phyloP scores from a whole-genome alignment of 768 basidiomycete species.

The Cytidiella melzeri region DNA sequence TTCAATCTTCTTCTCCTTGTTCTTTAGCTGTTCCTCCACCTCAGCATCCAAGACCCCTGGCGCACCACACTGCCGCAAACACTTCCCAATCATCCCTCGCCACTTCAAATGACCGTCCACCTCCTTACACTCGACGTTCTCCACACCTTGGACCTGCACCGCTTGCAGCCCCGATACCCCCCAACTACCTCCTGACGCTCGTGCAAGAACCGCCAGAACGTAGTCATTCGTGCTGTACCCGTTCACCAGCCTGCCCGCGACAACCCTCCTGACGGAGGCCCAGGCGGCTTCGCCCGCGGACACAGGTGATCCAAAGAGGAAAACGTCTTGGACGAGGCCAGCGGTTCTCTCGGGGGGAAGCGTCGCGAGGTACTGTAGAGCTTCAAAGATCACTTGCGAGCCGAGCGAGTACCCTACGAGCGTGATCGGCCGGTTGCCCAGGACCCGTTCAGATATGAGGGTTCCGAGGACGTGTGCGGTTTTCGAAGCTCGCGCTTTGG shows the following conservation, averaged over 20 bases:
- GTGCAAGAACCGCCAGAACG: slow-evolving; percentile 46
- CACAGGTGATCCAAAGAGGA: slow-evolving; percentile 45
- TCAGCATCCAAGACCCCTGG: slow-evolving; percentile 33
- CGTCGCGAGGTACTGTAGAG: slow-evolving; percentile 41
- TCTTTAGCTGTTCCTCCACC: slow-evolving; percentile 31
- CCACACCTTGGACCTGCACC: slow-evolving; percentile 44
- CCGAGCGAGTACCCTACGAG: slow-evolving; percentile 55
- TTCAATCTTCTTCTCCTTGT: slow-evolving; percentile 20
- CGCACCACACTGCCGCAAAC: slow-evolving; percentile 33
- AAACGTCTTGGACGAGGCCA: slow-evolving; percentile 49
- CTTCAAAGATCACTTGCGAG: slow-evolving; percentile 50
- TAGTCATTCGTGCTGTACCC: slow-evolving; percentile 48
- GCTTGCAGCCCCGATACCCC: slow-evolving; percentile 44
- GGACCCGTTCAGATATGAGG: slow-evolving; percentile 41
- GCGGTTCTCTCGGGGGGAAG: slow-evolving; percentile 38
- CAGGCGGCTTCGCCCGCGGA: slow-evolving; percentile 36
- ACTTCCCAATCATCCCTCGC: slow-evolving; percentile 43
- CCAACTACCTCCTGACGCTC: slow-evolving; percentile 42
- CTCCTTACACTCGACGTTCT: slow-evolving; percentile 42
- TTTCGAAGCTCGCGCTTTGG: slow-evolving; percentile 44
- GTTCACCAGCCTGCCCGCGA: slow-evolving; percentile 48
- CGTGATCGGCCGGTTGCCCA: slow-evolving; percentile 49
- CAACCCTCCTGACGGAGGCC: slow-evolving; percentile 42
- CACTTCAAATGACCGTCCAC: slow-evolving; percentile 48
- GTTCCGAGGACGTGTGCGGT: slow-evolving; percentile 49